Percentiles rank a stretch among this genome's conserved stretches.
Conservation (phyloP, 1,284 basidiomycete genomes). For the Trichosporon inkin region DNA sequence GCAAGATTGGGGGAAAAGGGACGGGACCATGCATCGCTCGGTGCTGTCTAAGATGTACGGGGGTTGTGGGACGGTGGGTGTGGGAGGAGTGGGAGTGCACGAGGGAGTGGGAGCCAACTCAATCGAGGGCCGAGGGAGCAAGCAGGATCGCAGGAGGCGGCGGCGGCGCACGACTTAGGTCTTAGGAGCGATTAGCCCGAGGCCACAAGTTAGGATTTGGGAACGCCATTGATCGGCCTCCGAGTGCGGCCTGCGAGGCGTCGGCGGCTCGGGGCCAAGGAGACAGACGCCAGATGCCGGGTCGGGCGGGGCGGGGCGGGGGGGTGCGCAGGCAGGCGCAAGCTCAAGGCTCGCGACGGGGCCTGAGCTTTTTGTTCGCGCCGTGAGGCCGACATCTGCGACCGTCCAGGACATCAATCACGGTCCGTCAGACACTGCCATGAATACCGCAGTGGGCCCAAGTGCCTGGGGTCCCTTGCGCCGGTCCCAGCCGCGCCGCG, state of each 20-base stretch:
- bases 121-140: not conserved
- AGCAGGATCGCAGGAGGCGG: not conserved
- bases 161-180: constrained; percentile 4
- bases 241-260: not conserved
- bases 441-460: not conserved
- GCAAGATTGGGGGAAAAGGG: not conserved
- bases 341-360: not conserved
- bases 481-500: too few relatives aligned
- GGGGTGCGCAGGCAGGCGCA: not conserved
- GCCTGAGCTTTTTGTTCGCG: constrained; percentile 4
- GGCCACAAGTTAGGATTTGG: constrained; percentile 3
- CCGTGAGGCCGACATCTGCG: constrained; percentile 4
- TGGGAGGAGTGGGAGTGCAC: constrained; percentile 5
- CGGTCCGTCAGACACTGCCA: not conserved
- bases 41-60: constrained; percentile 1
- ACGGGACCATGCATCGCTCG: constrained; percentile 2
- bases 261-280: too few relatives aligned
- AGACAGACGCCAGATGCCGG: too few relatives aligned
- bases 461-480: not conserved
- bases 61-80: not conserved
- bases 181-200: constrained; percentile 1
- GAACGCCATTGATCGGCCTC: constrained; percentile 9
- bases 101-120: not conserved
- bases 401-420: not conserved
- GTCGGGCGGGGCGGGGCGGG: too few relatives aligned